phyloP scores from a whole-genome alignment of 257 asterid genomes.

The Nicotiana noctiflora region DNA sequence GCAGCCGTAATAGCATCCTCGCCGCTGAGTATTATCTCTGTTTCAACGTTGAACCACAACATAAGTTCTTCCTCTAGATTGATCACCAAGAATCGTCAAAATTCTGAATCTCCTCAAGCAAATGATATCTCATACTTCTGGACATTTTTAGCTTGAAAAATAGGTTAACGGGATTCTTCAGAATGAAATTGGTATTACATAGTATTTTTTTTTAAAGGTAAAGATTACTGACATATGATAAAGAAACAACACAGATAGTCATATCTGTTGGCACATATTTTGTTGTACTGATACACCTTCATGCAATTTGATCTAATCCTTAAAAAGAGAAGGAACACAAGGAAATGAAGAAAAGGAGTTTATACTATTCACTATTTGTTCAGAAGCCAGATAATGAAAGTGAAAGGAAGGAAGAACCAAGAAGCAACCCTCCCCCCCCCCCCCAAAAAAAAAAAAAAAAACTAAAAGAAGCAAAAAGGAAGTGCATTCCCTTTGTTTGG shows the following conservation, averaged over 20 bases:
- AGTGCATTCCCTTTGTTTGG: neutral
- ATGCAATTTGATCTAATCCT: neutral
- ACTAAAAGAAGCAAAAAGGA: neutral
- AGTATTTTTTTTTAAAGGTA: neutral
- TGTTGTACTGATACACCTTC: neutral
- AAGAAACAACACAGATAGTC: neutral
- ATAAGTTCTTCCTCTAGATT: neutral
- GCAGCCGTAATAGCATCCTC: conserved; percentile 46
- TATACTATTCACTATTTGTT: neutral
- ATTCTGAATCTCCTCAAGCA: neutral
- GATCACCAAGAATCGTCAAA: conserved; percentile 9
- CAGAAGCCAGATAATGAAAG: neutral
- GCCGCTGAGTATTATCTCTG: conserved; percentile 67
- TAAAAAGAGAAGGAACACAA: neutral
- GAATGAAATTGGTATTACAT: neutral
- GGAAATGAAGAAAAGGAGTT: neutral
- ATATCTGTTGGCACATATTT: neutral
- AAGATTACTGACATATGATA: neutral
- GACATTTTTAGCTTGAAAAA: neutral
- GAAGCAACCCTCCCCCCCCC: neutral
- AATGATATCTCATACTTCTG: neutral
- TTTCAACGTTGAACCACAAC: conserved; percentile 4
- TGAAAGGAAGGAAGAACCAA: neutral
- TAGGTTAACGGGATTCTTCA: neutral
- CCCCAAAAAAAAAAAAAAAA: no score